phyloP scores from a whole-genome alignment of 352 stramenopile species.

The Peronosclerospora sorghi region DNA sequence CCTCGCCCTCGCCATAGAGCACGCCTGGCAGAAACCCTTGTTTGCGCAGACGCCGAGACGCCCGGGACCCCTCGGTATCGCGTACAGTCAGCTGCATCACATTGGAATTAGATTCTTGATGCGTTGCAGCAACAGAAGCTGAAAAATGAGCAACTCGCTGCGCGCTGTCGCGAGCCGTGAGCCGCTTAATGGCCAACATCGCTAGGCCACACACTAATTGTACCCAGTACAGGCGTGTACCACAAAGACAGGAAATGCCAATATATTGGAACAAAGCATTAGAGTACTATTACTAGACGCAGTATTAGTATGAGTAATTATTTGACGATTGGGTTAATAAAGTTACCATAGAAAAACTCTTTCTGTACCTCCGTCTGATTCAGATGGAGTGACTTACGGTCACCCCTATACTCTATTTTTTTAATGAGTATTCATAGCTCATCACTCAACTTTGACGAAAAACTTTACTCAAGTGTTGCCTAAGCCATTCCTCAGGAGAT shows the following conservation, averaged over 20 bases:
- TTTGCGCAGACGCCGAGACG: conserved; percentile 71
- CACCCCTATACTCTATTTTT: too few relatives aligned
- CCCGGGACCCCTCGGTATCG: conserved; percentile 55
- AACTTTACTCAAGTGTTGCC: too few relatives aligned
- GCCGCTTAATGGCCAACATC: conserved; percentile 46
- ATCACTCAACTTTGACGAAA: too few relatives aligned
- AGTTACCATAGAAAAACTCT: too few relatives aligned
- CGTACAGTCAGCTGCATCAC: conserved; percentile 57
- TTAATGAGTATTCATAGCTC: too few relatives aligned
- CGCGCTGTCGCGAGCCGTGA: conserved; percentile 25
- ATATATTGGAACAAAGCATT: not conserved
- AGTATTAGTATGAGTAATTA: too few relatives aligned
- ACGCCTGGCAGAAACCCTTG: conserved; percentile 69
- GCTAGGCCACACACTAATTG: conserved; percentile 16
- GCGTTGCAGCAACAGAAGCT: conserved; percentile 28
- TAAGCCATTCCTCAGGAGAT: too few relatives aligned
- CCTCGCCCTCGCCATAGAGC: conserved; percentile 69
- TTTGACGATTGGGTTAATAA: too few relatives aligned
- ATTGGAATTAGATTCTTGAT: conserved; percentile 8
- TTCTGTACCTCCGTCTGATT: too few relatives aligned
- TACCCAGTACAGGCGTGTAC: too few relatives aligned
- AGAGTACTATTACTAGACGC: not conserved
- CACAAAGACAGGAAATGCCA: not conserved
- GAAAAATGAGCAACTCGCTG: conserved; percentile 32
- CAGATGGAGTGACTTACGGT: too few relatives aligned